Evolutionary conservation across 1,284 basidiomycete species (phyloP), one percentile per base, ranked within the genome.

Genomic region (Trichosporon sp.): DNA sequence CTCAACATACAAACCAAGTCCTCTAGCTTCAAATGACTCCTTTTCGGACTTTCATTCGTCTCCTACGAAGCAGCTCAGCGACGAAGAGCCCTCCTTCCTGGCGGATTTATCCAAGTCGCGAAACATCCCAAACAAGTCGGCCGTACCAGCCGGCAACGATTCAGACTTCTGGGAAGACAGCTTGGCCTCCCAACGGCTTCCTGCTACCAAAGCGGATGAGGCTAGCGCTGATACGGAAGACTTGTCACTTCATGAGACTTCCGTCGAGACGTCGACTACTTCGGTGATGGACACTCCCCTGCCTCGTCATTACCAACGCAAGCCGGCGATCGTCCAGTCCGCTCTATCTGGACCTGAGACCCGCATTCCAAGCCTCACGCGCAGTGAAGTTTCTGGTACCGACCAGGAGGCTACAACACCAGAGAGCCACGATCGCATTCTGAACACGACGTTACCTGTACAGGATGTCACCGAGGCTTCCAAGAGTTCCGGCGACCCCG

Each of bases 341-440:
- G 21, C 21, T 13, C 25, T 25, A 25, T 9, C 7, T 13, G 62
- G 62, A 4, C 18, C 67, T 1, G 67, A 64, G 9, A 56, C 23
- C 6, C 72, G 72, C 1, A 75, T 82, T 21, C 80, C 80, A 1
- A 82, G 80, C 64, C 70, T 82, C n/a, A 76, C 78, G 9, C 71
- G 76, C 11, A 81, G 78, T 67, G 80, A 81, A 35, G 51, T 78
- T 0, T 79, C 79, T 0, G 77, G 65, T 0, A 75, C 78, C 3
- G 77, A 80, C 35, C 72, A 73, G 12, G 78, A 73, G 13, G 78
- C 79, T 6, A 78, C 75, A 6, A 82, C 80, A 4, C 80, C 80
- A 5, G 79, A 81, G 64, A 76, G 77, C 29, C 47, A 8, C 64
- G 42, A 31, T 7, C 25, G 53, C 29, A 18, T 31, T 5, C 8